Percentiles rank a stretch among this genome's conserved stretches.
These are phyloP conservation scores for Calocera viscosa DNA, from an alignment of 768 basidiomycete species.

Conservation along the genomic window DNA sequence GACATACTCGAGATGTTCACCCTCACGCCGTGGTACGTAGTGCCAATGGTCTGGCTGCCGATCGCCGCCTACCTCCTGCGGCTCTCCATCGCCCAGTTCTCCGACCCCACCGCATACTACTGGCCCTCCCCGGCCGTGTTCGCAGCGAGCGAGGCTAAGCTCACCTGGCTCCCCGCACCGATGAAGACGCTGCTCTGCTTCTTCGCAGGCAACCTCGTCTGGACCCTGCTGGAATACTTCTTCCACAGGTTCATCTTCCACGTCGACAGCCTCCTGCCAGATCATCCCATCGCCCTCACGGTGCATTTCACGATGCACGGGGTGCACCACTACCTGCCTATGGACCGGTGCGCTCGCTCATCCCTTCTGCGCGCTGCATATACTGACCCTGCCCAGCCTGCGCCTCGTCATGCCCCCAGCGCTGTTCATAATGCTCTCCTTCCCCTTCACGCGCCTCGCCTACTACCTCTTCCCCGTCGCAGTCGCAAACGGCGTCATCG, in stretches of 20 bases:
- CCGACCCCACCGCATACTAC: constrained; percentile 29
- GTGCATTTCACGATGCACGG: constrained; percentile 91
- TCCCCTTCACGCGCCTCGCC: constrained; percentile 78
- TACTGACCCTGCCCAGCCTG: constrained; percentile 36
- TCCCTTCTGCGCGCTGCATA: not conserved
- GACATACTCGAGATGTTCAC: constrained; percentile 73
- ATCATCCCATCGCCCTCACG: constrained; percentile 61
- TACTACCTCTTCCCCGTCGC: constrained; percentile 69
- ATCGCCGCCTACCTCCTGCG: constrained; percentile 67
- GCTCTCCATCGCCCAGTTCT: constrained; percentile 73
- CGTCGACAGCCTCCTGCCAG: constrained; percentile 76
- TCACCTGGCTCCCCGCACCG: constrained; percentile 44
- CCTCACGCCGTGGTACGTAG: constrained; percentile 83
- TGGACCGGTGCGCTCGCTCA: constrained; percentile 58
- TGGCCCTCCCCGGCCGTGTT: constrained; percentile 21
- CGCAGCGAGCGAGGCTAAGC: constrained; percentile 23
- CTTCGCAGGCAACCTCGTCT: constrained; percentile 72
- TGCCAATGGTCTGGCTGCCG: constrained; percentile 84
- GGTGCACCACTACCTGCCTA: constrained; percentile 93
- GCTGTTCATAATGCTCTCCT: constrained; percentile 61
- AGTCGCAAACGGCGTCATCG: constrained; percentile 82
- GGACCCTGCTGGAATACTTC: constrained; percentile 88
- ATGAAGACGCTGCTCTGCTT: constrained; percentile 54
- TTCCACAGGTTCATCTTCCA: constrained; percentile 98
- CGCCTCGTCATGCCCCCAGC: constrained; percentile 94